phyloP scores from a whole-genome alignment of 768 basidiomycete genomes.

The Boletus sp. region DNA sequence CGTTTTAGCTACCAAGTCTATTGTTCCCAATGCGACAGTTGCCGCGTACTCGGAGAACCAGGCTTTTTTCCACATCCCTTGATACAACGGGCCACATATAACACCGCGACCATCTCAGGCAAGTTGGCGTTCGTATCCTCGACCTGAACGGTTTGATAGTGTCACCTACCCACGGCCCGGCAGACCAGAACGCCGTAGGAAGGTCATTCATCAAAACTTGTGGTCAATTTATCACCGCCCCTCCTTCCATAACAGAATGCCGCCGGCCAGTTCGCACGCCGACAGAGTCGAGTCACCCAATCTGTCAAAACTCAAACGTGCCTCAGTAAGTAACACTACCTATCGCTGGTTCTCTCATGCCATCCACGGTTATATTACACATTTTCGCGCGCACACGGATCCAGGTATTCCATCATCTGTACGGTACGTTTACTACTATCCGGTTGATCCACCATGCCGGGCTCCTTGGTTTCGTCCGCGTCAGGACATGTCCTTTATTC shows the following conservation, averaged over 20 bases:
- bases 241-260: background rate
- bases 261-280: slow-evolving; percentile 16
- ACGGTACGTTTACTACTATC: background rate
- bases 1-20: background rate
- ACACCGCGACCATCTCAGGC: background rate
- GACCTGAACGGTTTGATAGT: background rate
- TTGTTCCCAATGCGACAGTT: slow-evolving; percentile 15
- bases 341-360: background rate
- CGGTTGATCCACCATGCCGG: background rate
- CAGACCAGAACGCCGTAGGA: background rate
- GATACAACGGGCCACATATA: background rate
- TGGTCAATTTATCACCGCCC: background rate
- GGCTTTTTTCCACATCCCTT: background rate
- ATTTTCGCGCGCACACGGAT: background rate
- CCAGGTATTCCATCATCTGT: background rate
- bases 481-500: background rate
- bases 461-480: background rate
- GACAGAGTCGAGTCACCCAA: background rate
- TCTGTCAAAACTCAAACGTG: slow-evolving; percentile 12
- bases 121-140: background rate
- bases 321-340: background rate
- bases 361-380: slow-evolving; percentile 8
- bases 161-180: slow-evolving; percentile 1
- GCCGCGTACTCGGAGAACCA: background rate
- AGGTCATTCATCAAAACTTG: background rate